Conservation (phyloP, 2,329 filamentous ascomycete species). For the Lomentospora prolificans region DNA sequence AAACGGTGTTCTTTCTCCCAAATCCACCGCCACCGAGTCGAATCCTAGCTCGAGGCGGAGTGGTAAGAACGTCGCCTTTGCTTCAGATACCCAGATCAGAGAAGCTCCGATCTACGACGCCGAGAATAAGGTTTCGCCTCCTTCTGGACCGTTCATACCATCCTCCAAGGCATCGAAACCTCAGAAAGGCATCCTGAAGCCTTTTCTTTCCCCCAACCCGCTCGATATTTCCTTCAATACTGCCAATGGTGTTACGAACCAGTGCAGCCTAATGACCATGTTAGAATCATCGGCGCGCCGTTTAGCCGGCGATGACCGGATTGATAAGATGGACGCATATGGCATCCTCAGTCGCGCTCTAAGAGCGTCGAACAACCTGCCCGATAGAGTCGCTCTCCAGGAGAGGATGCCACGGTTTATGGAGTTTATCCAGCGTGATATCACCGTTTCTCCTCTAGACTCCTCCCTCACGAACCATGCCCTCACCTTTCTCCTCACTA, state of each 20-base stretch:
- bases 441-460: slow-evolving; percentile 51
- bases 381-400: slow-evolving; percentile 61
- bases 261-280: slow-evolving; percentile 62
- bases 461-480: slow-evolving; percentile 67
- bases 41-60: slow-evolving; percentile 32
- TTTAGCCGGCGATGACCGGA: slow-evolving; percentile 63
- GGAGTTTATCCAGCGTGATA: slow-evolving; percentile 76
- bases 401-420: slow-evolving; percentile 68
- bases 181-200: slow-evolving; percentile 69
- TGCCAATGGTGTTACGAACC: slow-evolving; percentile 31
- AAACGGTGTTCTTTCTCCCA: slow-evolving; percentile 33
- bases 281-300: slow-evolving; percentile 76
- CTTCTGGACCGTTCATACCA: slow-evolving; percentile 30
- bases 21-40: slow-evolving; percentile 29
- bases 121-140: slow-evolving; percentile 22
- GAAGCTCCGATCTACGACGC: slow-evolving; percentile 39
- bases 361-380: slow-evolving; percentile 73
- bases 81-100: slow-evolving; percentile 44
- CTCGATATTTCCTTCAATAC: slow-evolving; percentile 27
- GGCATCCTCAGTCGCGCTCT: slow-evolving; percentile 66
- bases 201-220: slow-evolving; percentile 39
- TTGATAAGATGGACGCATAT: slow-evolving; percentile 76
- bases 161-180: slow-evolving; percentile 33
- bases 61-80: slow-evolving; percentile 49
- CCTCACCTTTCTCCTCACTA: slow-evolving; percentile 64